These are phyloP conservation scores for Chlorella sp. DNA, from an alignment of 139 green algal genomes.

Conservation along the genomic window DNA sequence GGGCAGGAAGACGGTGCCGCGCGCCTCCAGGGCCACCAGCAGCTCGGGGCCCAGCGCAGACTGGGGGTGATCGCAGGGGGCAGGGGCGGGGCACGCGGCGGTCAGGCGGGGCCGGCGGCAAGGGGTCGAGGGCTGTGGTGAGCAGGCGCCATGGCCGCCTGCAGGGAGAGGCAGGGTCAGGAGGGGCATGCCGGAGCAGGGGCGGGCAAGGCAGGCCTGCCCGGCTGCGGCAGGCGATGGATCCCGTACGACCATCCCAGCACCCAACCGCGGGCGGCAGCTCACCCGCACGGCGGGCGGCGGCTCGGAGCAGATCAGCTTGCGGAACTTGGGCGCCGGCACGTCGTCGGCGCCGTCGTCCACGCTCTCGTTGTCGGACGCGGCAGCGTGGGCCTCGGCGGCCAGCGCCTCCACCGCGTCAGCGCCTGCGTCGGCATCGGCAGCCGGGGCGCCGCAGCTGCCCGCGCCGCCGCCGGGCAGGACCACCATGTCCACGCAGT, in stretches of 20 bases:
- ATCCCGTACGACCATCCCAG: not conserved
- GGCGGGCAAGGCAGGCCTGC: not conserved
- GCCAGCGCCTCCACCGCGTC: not conserved
- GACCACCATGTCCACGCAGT: not conserved
- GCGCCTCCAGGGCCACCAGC: constrained; percentile 31
- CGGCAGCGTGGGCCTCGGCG: not conserved
- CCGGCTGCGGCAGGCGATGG: not conserved
- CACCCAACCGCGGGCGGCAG: too few relatives aligned
- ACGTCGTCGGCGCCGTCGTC: not conserved
- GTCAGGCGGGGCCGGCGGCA: not conserved
- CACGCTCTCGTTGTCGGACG: constrained; percentile 32
- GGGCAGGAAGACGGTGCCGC: constrained; percentile 26
- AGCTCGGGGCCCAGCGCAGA: constrained; percentile 28
- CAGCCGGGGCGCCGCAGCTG: not conserved
- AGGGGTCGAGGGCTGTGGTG: not conserved
- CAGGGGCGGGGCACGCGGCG: not conserved
- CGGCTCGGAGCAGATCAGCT: constrained; percentile 32
- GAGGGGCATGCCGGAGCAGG: not conserved
- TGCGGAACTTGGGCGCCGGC: constrained; percentile 31
- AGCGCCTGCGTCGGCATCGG: not conserved
- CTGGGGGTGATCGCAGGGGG: not conserved
- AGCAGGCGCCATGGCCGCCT: not conserved
- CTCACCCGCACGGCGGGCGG: constrained; percentile 28
- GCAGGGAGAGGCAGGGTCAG: not conserved
- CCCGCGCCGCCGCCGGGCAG: not conserved